Percentiles rank a stretch among this genome's conserved stretches.
Evolutionary conservation across 2,329 filamentous ascomycete genomes (phyloP).

Genomic region (Polytolypa hystricis): DNA sequence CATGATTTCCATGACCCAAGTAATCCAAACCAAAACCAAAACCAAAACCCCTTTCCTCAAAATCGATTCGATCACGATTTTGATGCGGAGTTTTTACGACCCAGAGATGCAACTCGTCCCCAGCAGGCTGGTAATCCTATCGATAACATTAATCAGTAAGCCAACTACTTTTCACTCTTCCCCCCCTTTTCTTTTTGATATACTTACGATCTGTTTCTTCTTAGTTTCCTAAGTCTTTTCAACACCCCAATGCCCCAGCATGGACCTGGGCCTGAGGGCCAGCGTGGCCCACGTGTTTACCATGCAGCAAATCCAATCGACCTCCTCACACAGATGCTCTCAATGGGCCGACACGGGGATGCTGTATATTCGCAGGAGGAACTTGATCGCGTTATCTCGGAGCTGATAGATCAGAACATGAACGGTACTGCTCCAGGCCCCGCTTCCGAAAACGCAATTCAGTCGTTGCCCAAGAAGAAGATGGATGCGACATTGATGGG

Average conservation of each 20-base stretch:
- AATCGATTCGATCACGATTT: neutral
- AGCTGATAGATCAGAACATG: constrained; percentile 71
- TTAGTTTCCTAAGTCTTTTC: neutral
- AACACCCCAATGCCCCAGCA: constrained; percentile 11
- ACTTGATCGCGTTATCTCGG: constrained; percentile 75
- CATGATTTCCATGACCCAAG: neutral
- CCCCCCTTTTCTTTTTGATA: neutral
- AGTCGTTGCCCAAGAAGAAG: constrained; percentile 58
- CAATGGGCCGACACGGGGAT: constrained; percentile 51
- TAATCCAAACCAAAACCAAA: neutral
- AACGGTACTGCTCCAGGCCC: constrained; percentile 71
- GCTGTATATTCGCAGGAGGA: constrained; percentile 86
- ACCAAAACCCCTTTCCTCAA: neutral
- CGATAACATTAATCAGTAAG: constrained; percentile 40
- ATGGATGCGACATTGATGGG: constrained; percentile 61
- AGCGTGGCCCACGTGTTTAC: constrained; percentile 11
- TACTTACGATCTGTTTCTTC: neutral
- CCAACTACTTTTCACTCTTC: constrained; percentile 8
- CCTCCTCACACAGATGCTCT: constrained; percentile 33
- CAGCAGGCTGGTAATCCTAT: constrained; percentile 38
- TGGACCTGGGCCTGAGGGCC: constrained; percentile 8
- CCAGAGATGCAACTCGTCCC: constrained; percentile 41
- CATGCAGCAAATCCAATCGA: constrained; percentile 31
- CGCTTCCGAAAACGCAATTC: constrained; percentile 64
- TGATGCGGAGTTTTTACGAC: constrained; percentile 27